A percentile compares a stretch with the other conserved stretches of the same genome.
These are phyloP conservation scores for Fusarium annulatum DNA, from an alignment of 2,329 filamentous ascomycete genomes.

Conservation along the genomic window DNA sequence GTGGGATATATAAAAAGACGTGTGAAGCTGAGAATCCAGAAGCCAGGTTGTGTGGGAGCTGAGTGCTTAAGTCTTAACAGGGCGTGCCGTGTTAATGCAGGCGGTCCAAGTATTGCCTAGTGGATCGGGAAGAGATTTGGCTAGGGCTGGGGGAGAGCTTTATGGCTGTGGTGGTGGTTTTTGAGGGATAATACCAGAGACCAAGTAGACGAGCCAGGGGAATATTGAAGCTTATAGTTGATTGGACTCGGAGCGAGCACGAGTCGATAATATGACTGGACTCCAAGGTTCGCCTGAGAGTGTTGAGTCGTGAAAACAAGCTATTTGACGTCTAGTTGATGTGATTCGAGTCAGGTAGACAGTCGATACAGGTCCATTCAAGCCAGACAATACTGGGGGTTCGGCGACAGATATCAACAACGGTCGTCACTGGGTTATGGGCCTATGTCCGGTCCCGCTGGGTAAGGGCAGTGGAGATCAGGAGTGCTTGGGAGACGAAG, in stretches of 20 bases:
- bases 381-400: constrained; percentile 20
- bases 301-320: constrained; percentile 17
- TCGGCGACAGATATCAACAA: constrained; percentile 36
- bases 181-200: constrained; percentile 18
- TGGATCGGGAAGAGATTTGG: constrained; percentile 37
- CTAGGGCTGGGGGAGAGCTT: constrained; percentile 24
- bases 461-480: constrained; percentile 34
- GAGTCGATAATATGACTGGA: constrained; percentile 9
- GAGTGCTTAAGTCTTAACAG: constrained; percentile 30
- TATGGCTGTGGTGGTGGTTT: constrained; percentile 1
- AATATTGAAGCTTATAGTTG: constrained; percentile 11
- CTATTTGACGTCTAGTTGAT: constrained; percentile 22
- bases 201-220: constrained; percentile 6
- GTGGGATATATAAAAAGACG: constrained; percentile 18
- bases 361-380: constrained; percentile 10
- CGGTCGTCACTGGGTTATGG: constrained; percentile 14
- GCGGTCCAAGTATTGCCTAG: constrained; percentile 28
- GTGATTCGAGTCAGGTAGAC: constrained; percentile 32
- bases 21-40: constrained; percentile 13
- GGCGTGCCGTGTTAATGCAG: constrained; percentile 31
- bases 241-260: constrained; percentile 5
- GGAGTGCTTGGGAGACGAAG: constrained; percentile 11
- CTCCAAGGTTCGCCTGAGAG: constrained; percentile 3
- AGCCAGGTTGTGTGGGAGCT: constrained; percentile 24
- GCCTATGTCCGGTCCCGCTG: constrained; percentile 25